phyloP scores from a whole-genome alignment of 2,329 filamentous ascomycete species.

The Aspergillus sp. region DNA sequence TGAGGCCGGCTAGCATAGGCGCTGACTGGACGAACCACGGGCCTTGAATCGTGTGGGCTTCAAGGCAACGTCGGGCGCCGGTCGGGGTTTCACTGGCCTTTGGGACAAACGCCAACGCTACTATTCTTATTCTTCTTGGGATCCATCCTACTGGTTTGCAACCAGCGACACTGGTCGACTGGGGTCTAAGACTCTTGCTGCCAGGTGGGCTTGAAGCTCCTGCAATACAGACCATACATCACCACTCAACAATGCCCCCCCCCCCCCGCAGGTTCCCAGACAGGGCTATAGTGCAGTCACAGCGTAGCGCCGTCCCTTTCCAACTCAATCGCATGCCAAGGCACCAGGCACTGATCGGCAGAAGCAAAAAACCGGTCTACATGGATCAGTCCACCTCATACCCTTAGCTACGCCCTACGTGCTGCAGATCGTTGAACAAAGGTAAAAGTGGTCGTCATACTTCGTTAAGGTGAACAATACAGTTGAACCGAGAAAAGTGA shows the following conservation, averaged over 20 bases:
- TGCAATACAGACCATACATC: not conserved
- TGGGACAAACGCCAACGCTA: not conserved
- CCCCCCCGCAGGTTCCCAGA: not conserved
- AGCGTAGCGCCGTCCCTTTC: not conserved
- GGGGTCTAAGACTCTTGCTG: not conserved
- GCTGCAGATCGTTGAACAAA: conserved; percentile 21
- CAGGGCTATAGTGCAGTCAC: not conserved
- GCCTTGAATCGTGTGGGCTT: not conserved
- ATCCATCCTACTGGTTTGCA: not conserved
- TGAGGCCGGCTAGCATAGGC: not conserved
- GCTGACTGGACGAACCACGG: not conserved
- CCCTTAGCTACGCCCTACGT: not conserved
- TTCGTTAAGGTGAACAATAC: conserved; percentile 39
- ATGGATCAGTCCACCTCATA: not conserved
- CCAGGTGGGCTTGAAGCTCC: not conserved
- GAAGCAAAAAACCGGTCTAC: not conserved
- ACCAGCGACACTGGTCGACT: not conserved
- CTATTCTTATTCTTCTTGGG: not conserved
- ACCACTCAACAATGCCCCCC: not conserved
- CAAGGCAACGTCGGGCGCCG: conserved; percentile 2
- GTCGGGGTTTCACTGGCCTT: not conserved
- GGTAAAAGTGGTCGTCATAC: conserved; percentile 37
- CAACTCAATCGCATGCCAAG: not conserved
- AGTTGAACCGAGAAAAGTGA: conserved; percentile 30
- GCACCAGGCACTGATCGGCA: conserved; percentile 1